Evolutionary conservation across 306 rosid genomes (phyloP), one percentile per base, ranked within the genome.

Genomic region (Cicer pinnatifidum): DNA sequence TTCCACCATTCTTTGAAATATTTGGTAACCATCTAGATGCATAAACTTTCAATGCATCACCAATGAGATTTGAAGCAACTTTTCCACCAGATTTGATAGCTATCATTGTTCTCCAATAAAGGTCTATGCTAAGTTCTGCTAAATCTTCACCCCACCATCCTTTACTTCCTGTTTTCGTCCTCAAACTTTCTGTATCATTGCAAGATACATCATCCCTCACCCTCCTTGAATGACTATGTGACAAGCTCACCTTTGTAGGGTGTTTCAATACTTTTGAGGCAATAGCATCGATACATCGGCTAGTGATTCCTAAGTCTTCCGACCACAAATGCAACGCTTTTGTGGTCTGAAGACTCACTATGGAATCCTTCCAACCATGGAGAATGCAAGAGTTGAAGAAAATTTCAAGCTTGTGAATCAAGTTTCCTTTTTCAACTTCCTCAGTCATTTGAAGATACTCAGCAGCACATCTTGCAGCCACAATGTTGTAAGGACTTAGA

Each of bases 131-230:
- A 75, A 95, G 68, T 80, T 95, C 99, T 53, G 99, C 97, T 37
- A 95, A 75, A 72, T 95, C 99, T 77, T 91, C 97, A 71, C 89
- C 99, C 99, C 99, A 95, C 97, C 99, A 95, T 8, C 97, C 99
- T 46, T 78, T 87, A 73, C 73, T 83, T 65, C 78, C 81, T 41
- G 86, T 76, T 66, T 82, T 90, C 62, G 83, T 84, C 60, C 88
- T 85, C 71, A 77, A 65, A 63, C 89, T 90, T 65, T 92, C 96
- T 0, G 80, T 77, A 9, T 97, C 97, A 71, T 89, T 88, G 84
- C 96, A 89, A 1, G 98, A 91, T 8, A 81, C 43, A 53, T 91
- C 94, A 41, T 91, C 98, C 72, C 86, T 82, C 12, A 80, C 87
- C 39, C 96, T 82, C 39, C 97, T 52, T 5, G 98, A 91, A 44